Base-by-base conservation (phyloP, 2,329 filamentous ascomycete species). In the Talaromyces sp. region DNA sequence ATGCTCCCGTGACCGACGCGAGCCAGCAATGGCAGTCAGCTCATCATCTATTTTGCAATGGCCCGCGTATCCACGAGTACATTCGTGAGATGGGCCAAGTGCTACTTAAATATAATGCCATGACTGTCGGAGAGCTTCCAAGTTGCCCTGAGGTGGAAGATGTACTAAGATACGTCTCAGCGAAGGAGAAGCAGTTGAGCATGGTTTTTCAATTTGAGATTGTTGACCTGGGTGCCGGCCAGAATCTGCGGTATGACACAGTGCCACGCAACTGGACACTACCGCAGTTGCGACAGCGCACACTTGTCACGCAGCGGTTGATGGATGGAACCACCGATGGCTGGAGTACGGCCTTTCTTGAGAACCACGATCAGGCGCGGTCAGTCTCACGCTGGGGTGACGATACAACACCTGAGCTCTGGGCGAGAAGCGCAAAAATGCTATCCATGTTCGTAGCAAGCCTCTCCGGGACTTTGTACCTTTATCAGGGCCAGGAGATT, bases 161-260 rank as follows among this genome's bases (percentile, higher is more conserved):
- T 56, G 76, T 90, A 45, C 54, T 64, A 10, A 25, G 11, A 58
- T 58, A 58, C 45, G 62, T 64, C 31, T 58, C 54, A 15, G 52
- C 56, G 2, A n/a, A 50, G n/a, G 54, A 60, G 56, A 43, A 64
- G 37, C 54, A 64, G 43, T 33, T 64, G 41, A 87, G 84, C 73
- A 90, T 91, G 87, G 87, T 90, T 35, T 90, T 91, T 75, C 86
- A 90, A 70, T 91, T 91, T 72, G 88, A 90, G 43, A 80, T 87
- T 0, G 85, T 89, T 9, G 82, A 87, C 68, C 75, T 87, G 3
- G 87, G 83, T 0, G 76, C 78, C 15, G 83, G 83, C 1, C 75
- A 80, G n/a, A 82, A 63, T 15, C 66, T 61, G 72, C 76, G 68
- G 75, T 80, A 85, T 70, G 78, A 83, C 61, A 84, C 82, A n/a